Base-by-base conservation (phyloP, 768 basidiomycete species). In the Collybiopsis luxurians region DNA sequence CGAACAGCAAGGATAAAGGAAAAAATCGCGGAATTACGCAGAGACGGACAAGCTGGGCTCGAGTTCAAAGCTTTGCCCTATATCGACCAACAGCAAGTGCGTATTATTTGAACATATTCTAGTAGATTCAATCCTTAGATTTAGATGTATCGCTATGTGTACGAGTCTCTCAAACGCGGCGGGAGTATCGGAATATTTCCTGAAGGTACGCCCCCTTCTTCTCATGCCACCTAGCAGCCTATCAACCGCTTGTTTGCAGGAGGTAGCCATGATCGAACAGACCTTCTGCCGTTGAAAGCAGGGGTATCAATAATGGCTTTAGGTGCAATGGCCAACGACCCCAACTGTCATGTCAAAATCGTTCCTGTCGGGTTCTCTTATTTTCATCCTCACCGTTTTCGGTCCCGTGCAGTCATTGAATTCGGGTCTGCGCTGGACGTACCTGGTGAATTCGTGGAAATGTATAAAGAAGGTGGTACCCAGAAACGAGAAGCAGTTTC, bases 271-370 rank as follows among this genome's bases (percentile, higher is more conserved):
- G 97, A 99, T 72, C 88, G 97, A 39, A 95, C 92, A 9, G 95
- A 98, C 71, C 81, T 98, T 49, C 83, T 98, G 19, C 97, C 97
- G 2, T 80, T 99, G 39, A 99, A 99, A 73, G 97, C 97, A 27
- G 97, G 97, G 4, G 95, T 98, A 34, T 90, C 95, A 1, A 83
- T 98, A 64, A 98, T 99, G 95, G 95, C 97, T 23, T 80, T 99
- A 9, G 97, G 97, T 24, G 95, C 97, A 4, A 96, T 98, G 93
- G 92, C 92, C 10, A 89, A 90, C 59, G 84, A 98, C 67, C 87
- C 94, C 4, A 83, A 76, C 57, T 78, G 95, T 34, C 83, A 86
- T 61, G 94, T 99, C 67, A 91, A 92, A 70, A 92, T 99, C 60
- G 95, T 95, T 67, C 85, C 95, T 68, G 86, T 94, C 69, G 83